Evolutionary conservation across 352 stramenopile species (phyloP), one percentile per base, ranked within the genome.

Genomic region (Globisporangium nagaii): DNA sequence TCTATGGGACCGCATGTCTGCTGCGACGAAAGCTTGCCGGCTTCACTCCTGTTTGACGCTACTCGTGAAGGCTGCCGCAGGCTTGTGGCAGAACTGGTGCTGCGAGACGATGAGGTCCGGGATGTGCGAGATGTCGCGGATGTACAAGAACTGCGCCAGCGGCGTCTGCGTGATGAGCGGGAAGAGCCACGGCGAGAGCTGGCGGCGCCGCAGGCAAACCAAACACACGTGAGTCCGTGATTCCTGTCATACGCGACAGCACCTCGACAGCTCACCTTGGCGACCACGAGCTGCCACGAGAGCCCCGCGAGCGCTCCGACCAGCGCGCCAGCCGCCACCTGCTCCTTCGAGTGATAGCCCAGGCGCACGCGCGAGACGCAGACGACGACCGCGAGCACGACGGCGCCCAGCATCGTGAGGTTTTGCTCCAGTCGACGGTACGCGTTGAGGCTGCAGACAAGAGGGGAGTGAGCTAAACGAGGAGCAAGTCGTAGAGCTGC

Each of bases 51-150:
- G 34, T 37, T 62, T 62, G 24, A 41, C 30, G 42, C 28, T 25
- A 24, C 15, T 25, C 9, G 11, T 3, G n/a, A n/a, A n/a, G n/a
- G n/a, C n/a, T n/a, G n/a, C n/a, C 0, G 39, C 53, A 37, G 58
- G 25, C 43, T 27, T 12, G 13, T 61, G 39, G 49, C 78, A 86
- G 31, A 88, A 46, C 55, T 86, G 60, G 65, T 90, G 70, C 56
- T 91, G 77, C 65, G 78, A 84, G 35, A 90, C 66, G 48, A 93
- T 87, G 51, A 93, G 67, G 58, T 91, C 77, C 3, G 80, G 69
- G 41, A 93, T 88, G 50, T 77, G 63, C 13, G 83, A 86, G 64
- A 82, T 84, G 41, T 91, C 81, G 25, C 81, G 79, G 32, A 90
- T 28, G 65, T 79, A 86, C 34, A 91, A 75, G 37, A 73, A 72